Conservation (phyloP, 2,329 filamentous ascomycete species). For the Colletotrichum sp. region DNA sequence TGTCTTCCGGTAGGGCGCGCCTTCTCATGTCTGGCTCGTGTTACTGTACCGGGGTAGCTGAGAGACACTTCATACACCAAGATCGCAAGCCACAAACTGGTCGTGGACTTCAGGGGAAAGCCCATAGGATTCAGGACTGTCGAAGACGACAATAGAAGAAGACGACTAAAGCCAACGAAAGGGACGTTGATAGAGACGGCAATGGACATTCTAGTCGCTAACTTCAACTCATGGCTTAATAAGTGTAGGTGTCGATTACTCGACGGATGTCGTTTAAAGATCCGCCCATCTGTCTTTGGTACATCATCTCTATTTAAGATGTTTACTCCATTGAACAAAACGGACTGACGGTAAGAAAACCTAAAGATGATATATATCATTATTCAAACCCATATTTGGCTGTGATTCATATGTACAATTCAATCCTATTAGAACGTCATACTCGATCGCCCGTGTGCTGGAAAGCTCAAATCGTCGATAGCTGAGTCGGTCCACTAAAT, state of each 20-base stretch:
- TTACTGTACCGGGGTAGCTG: not conserved
- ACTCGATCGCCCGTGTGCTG: not conserved
- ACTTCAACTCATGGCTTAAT: not conserved
- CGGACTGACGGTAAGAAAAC: not conserved
- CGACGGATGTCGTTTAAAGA: not conserved
- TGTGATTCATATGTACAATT: not conserved
- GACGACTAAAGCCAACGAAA: not conserved
- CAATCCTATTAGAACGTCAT: not conserved
- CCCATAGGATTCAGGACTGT: not conserved
- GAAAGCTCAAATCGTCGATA: not conserved
- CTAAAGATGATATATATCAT: not conserved
- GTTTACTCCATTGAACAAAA: not conserved
- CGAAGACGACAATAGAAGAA: not conserved
- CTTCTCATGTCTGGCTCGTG: not conserved
- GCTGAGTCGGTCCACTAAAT: not conserved
- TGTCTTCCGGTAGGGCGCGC: not conserved
- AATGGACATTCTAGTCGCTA: not conserved
- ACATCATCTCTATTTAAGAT: not conserved
- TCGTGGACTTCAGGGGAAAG: not conserved
- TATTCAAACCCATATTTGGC: not conserved
- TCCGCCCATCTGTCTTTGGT: not conserved
- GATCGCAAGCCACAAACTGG: not conserved
- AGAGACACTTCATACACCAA: not conserved
- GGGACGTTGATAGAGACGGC: not conserved
- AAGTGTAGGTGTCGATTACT: not conserved